These are phyloP conservation scores for Bryopsis sp. DNA, from an alignment of 139 green algal genomes.

Conservation along the genomic window DNA sequence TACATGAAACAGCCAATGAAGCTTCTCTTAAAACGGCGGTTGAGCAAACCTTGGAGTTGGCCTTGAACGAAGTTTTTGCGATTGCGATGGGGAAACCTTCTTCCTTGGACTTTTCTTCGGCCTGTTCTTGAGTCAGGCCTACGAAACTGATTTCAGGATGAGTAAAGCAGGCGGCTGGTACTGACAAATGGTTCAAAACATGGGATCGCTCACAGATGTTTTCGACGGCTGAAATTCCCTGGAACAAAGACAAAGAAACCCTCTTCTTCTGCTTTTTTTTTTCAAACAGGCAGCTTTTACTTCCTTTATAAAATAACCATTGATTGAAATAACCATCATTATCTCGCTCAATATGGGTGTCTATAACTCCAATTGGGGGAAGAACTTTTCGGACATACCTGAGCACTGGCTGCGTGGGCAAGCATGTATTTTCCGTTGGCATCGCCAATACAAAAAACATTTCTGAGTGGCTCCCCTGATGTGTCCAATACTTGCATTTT, in stretches of 20 bases:
- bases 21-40: background rate
- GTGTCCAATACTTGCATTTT: slow-evolving; percentile 83
- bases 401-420: slow-evolving; percentile 78
- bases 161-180: slow-evolving; percentile 98
- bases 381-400: slow-evolving; percentile 43
- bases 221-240: slow-evolving; percentile 93
- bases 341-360: too few relatives aligned
- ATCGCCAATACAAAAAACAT: slow-evolving; percentile 98
- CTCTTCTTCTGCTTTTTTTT: too few relatives aligned
- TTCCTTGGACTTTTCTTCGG: slow-evolving; percentile 77
- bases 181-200: slow-evolving; percentile 84
- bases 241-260: too few relatives aligned
- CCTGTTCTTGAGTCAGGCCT: slow-evolving; percentile 90
- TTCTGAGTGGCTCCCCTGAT: slow-evolving; percentile 50
- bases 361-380: too few relatives aligned
- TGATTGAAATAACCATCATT: too few relatives aligned
- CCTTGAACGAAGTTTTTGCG: slow-evolving; percentile 97
- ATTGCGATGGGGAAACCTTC: slow-evolving; percentile 82
- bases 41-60: slow-evolving; percentile 77
- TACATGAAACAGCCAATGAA: background rate
- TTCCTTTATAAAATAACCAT: too few relatives aligned
- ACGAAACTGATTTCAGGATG: slow-evolving; percentile 96
- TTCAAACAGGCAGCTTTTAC: too few relatives aligned
- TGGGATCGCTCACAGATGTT: slow-evolving; percentile 83
- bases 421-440: slow-evolving; percentile 97